Percentiles rank a stretch among this genome's conserved stretches.
Evolutionary conservation across 805 yeast species (phyloP).

Genomic region (Brettanomyces naardenensis): DNA sequence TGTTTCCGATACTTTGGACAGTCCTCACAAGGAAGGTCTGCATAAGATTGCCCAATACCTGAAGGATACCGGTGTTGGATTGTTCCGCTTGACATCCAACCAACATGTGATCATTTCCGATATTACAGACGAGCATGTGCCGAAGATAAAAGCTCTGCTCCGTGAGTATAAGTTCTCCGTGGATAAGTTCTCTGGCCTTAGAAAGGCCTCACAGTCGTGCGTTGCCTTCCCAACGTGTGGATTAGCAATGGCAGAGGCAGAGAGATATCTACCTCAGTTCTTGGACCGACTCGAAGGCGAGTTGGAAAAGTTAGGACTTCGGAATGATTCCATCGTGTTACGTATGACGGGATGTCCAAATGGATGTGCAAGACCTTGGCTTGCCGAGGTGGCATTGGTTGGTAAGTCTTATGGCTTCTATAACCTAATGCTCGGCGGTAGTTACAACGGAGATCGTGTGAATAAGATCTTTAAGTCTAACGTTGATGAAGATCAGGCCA

Average conservation of each 20-base stretch:
- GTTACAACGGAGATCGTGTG: constrained; percentile 85
- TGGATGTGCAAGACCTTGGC: constrained; percentile 98
- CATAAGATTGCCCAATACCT: constrained; percentile 68
- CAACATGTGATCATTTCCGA: constrained; percentile 81
- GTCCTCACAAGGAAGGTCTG: constrained; percentile 85
- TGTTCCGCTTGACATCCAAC: constrained; percentile 91
- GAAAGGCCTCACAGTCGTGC: constrained; percentile 91
- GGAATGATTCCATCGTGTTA: constrained; percentile 92
- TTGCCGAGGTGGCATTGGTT: constrained; percentile 91
- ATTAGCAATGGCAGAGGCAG: constrained; percentile 97
- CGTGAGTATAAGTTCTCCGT: constrained; percentile 76
- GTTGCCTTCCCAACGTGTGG: constrained; percentile 99
- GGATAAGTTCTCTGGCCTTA: constrained; percentile 64
- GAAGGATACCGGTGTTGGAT: constrained; percentile 56
- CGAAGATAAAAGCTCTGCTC: constrained; percentile 53
- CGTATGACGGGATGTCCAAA: constrained; percentile 99
- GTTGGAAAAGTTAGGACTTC: constrained; percentile 83
- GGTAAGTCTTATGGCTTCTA: constrained; percentile 94
- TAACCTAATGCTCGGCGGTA: constrained; percentile 93
- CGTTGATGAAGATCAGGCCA: constrained; percentile 82
- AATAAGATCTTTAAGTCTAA: constrained; percentile 86
- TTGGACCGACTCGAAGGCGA: constrained; percentile 77
- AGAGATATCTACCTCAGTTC: constrained; percentile 80
- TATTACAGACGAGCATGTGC: constrained; percentile 57
- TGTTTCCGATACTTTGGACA: constrained; percentile 84